These are phyloP conservation scores for Paracoccidioides brasiliensis DNA, from an alignment of 2,329 filamentous ascomycete genomes.

Conservation along the genomic window DNA sequence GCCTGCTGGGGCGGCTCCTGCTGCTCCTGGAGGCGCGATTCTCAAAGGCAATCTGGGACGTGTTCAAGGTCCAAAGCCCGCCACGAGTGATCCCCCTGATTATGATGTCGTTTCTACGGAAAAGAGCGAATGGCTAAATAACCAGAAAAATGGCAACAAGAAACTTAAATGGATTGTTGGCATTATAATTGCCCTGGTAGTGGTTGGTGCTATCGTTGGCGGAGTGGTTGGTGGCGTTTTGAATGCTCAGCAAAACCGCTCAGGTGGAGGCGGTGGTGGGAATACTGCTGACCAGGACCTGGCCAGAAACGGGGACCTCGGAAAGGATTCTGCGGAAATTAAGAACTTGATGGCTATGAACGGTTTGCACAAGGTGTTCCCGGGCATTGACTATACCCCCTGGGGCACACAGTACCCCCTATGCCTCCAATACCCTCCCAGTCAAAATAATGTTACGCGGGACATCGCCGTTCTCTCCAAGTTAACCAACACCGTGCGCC, in stretches of 20 bases:
- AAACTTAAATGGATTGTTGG: constrained; percentile 58
- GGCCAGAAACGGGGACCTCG: constrained; percentile 54
- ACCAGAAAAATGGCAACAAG: constrained; percentile 50
- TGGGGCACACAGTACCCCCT: constrained; percentile 81
- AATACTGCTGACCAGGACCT: constrained; percentile 48
- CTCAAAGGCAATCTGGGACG: constrained; percentile 31
- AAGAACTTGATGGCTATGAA: constrained; percentile 66
- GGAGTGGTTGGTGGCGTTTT: constrained; percentile 63
- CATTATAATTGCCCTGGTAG: constrained; percentile 47
- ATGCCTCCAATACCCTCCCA: constrained; percentile 63
- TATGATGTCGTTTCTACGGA: constrained; percentile 49
- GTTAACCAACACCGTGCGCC: constrained; percentile 71
- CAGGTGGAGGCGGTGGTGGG: constrained; percentile 22
- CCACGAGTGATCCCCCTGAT: constrained; percentile 26
- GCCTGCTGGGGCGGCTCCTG: constrained; percentile 21
- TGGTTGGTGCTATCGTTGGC: constrained; percentile 59
- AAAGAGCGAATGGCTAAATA: constrained; percentile 52
- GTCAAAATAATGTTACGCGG: constrained; percentile 86
- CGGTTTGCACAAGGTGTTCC: constrained; percentile 82
- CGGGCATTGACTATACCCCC: constrained; percentile 89
- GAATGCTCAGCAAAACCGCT: constrained; percentile 17
- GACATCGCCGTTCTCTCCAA: constrained; percentile 84
- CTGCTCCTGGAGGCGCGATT: constrained; percentile 32
- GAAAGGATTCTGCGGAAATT: constrained; percentile 65
- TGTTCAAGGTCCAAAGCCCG: constrained; percentile 26